Base-by-base conservation (phyloP, 2,329 filamentous ascomycete genomes). In the Verticillium nubilum region DNA sequence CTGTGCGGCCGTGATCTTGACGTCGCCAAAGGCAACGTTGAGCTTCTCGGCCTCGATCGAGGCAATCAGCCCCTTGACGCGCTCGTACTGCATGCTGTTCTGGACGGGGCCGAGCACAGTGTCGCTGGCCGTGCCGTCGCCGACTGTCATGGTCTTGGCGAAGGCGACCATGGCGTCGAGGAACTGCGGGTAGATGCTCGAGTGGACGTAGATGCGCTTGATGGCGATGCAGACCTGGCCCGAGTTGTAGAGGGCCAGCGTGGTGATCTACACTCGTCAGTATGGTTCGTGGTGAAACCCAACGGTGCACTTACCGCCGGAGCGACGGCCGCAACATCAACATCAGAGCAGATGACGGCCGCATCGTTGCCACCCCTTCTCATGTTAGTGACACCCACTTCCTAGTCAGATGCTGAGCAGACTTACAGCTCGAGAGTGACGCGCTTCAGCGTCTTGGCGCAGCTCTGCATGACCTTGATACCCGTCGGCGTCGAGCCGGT, bases 81-180 rank as follows among this genome's bases (percentile, higher is more conserved):
- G 62, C 55, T 87, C 81, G 67, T 80, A 89, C 70, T 90, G 87
- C 79, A 85, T 81, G 64, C 78, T 72, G 71, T 90, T 90, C 61
- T 86, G 85, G 2, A 89, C 72, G 0, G 87, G 87, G 0, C 85
- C 82, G 59, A 85, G 57, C n/a, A 62, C 57, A 3, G 58, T 63
- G 57, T 59, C 60, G 17, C 57, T 59, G 47, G 54, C 19, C 25
- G 57, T 57, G 10, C 62, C 62, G 54, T 63, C 62, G 6, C 62
- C 62, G 25, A 63, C 52, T 2, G 58, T 57, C 5, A 63, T 25
- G 57, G 52, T 62, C 54, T 63, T 61, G 54, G 60, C 33, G 26
- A 58, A 59, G 54, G 52, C 58, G 54, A 58, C 58, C 42, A 63
- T 63, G 52, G 60, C 62, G 42, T 61, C 55, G 56, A 63, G 31